These are phyloP conservation scores for Tephrocybe sp. DNA, from an alignment of 768 basidiomycete genomes.

Conservation along the genomic window DNA sequence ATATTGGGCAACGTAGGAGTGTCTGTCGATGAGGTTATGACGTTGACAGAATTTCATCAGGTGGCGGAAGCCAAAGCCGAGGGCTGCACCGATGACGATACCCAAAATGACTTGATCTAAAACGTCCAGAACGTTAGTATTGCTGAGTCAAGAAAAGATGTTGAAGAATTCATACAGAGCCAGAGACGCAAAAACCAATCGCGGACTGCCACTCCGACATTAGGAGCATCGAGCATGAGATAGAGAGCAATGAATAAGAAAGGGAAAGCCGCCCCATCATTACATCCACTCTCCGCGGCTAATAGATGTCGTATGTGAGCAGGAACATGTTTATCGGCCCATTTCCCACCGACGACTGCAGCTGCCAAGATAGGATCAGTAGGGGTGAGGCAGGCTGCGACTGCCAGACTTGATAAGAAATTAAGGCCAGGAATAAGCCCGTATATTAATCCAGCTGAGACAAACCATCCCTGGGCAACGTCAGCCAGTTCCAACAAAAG, in stretches of 20 bases:
- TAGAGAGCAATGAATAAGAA: conserved; percentile 91
- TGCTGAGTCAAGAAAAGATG: conserved; percentile 9
- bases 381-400: conserved; percentile 90
- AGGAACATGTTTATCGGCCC: conserved; percentile 96
- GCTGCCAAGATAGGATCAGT: conserved; percentile 95
- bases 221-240: conserved; percentile 64
- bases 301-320: conserved; percentile 67
- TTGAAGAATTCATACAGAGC: conserved; percentile 60
- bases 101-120: conserved; percentile 82
- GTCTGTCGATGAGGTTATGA: conserved; percentile 85
- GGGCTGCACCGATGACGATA: conserved; percentile 63
- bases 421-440: conserved; percentile 85
- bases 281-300: conserved; percentile 85
- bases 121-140: not conserved
- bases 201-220: conserved; percentile 61
- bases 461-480: conserved; percentile 79
- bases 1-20: conserved; percentile 93
- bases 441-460: conserved; percentile 88
- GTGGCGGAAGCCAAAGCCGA: conserved; percentile 81
- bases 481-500: conserved; percentile 2
- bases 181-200: conserved; percentile 89
- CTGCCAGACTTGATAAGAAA: conserved; percentile 85
- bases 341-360: conserved; percentile 92
- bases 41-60: conserved; percentile 92
- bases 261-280: conserved; percentile 96